Percentiles rank a stretch among this genome's conserved stretches.
Conservation (phyloP, 2,329 filamentous ascomycete genomes). For the Huntiella abstrusa region DNA sequence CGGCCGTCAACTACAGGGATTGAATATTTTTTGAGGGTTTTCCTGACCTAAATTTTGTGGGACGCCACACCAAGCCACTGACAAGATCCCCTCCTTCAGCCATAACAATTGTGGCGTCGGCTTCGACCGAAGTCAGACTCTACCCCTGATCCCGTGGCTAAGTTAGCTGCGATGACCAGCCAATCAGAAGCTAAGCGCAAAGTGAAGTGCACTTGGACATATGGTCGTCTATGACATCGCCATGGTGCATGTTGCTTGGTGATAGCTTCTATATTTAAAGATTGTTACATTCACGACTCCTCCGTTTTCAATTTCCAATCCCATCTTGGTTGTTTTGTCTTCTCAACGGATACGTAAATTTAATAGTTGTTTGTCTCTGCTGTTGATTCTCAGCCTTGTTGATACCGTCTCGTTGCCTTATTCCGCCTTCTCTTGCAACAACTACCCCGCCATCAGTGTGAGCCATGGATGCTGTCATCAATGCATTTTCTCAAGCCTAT, state of each 20-base stretch:
- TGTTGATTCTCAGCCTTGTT: no score
- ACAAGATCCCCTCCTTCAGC: neutral
- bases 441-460: neutral
- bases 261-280: no score
- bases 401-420: neutral
- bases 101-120: constrained; percentile 3
- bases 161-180: neutral
- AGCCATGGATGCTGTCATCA: constrained; percentile 49
- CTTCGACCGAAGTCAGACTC: no score
- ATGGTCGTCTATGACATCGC: no score
- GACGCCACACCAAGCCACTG: constrained; percentile 8
- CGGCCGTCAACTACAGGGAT: neutral
- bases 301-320: no score
- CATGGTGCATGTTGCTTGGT: no score
- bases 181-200: constrained; percentile 7
- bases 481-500: constrained; percentile 54
- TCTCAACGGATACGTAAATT: no score
- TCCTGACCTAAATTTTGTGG: constrained; percentile 11
- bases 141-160: no score
- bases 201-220: neutral
- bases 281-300: no score
- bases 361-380: no score
- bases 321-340: no score
- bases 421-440: neutral
- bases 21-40: constrained; percentile 12